Evolutionary conservation across 257 asterid species (phyloP), one percentile per base, ranked within the genome.

Genomic region (Solanum tacnaense): DNA sequence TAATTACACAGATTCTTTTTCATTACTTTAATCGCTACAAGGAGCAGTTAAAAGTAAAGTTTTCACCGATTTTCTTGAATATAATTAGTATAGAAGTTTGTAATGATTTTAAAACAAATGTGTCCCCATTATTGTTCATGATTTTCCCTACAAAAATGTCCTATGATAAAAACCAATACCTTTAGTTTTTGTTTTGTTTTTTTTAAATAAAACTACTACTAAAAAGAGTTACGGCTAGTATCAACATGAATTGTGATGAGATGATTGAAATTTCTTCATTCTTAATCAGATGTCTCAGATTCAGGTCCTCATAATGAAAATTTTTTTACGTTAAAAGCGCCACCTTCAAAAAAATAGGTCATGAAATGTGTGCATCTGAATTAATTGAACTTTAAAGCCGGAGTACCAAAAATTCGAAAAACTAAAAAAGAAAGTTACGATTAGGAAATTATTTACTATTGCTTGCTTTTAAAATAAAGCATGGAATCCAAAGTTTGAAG

Each of bases 101-200:
- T 87, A 89, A 92, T 90, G 89, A 90, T 91, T 88, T 88, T 38
- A 62, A 71, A 67, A 78, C 89, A 92, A 89, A 91, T 90, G 93
- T 91, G 89, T 86, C 71, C 91, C 91, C 89, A 88, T 91, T 87
- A 88, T 88, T 70, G 90, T 87, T 89, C 89, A 90, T 85, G 73
- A 88, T 89, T 65, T 89, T 86, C 87, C 91, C 91, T 89, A 89
- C 92, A 91, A 85, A 89, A 89, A 76, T n/a, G 52, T 62, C 23
- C 38, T 9, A 29, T 49, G 12, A 82, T 82, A 49, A 44, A 60
- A 79, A 44, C 6, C 67, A 27, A 79, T 79, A 44, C 85, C 29
- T 78, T 35, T 44, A 23, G 16, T 27, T 76, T 60, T 39, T 39
- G 13, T 38, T 0, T 56, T 56, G 7, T 13, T 9, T 9, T 39